Evolutionary conservation across 164 flowering plant species (phyloP), one percentile per base, ranked within the genome.

Genomic region (Annona squamosa): DNA sequence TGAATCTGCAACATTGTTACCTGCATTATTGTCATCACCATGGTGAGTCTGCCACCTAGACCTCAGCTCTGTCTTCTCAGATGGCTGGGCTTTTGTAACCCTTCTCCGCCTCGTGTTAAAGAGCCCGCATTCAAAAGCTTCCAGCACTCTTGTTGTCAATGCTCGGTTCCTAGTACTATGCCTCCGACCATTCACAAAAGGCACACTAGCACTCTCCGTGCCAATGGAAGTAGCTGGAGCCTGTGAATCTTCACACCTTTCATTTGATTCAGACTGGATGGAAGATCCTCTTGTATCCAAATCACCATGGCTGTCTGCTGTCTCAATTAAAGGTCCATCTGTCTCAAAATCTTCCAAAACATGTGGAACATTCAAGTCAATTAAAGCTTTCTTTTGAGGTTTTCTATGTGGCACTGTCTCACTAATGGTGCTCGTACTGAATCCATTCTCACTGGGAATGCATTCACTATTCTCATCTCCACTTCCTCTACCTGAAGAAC

Each of bases 91-190:
- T 43, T 67, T 73, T 56, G 62, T 65, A 12, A 78, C 77, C 74
- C 80, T 85, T 66, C 72, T 81, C 72, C 71, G 74, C 18, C 77
- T 76, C n/a, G 77, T 65, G 67, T 37, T 82, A 3, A 82, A 68
- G 63, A 83, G 83, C 56, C 92, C 94, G 70, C 79, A 69, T 48
- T 77, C 92, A 62, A 90, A 77, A 76, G 95, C 90, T 79, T 89
- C 97, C 81, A 92, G 75, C 19, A 86, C 93, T 79, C 74, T 84
- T 5, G 81, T 77, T 6, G 92, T 87, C 73, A 81, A 76, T 45
- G 94, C 91, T 61, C 95, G 77, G 76, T 74, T 88, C 73, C 97
- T 85, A 46, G 88, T 90, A 80, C 97, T 86, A 63, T 84, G 90
- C 79, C 97, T 83, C 74, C 87, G 74, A 4, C 73, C 68, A 48